Percentiles rank a stretch among this genome's conserved stretches.
These are phyloP conservation scores for Mallotus japonicus DNA, from an alignment of 441 rosid genomes.

Conservation along the genomic window DNA sequence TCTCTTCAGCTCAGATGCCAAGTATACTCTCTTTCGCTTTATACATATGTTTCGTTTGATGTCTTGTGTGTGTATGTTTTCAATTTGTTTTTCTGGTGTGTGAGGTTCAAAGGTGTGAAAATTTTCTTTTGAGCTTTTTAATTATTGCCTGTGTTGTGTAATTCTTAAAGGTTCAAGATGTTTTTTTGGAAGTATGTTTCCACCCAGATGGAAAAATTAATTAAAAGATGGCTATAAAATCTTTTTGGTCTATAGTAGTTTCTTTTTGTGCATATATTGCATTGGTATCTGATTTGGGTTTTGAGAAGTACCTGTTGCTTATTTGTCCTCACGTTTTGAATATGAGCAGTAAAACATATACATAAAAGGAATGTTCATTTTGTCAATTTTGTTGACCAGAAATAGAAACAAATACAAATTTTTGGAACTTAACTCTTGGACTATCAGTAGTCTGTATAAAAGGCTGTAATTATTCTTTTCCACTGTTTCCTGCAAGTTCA, in stretches of 20 bases:
- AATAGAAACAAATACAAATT: background rate
- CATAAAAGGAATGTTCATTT: too few species aligned
- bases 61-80: background rate
- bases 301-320: too few species aligned
- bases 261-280: background rate
- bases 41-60: background rate
- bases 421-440: background rate
- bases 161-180: background rate
- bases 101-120: background rate
- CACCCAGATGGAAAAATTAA: background rate
- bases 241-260: background rate
- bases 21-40: slow-evolving; percentile 38
- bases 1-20: slow-evolving; percentile 55
- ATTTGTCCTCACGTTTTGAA: too few species aligned
- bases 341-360: too few species aligned
- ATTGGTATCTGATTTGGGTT: slow-evolving; percentile 6
- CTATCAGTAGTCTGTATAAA: background rate
- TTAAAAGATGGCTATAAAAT: background rate
- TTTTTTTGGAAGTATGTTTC: background rate
- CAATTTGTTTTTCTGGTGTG: slow-evolving; percentile 1
- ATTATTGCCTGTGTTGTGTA: slow-evolving; percentile 15
- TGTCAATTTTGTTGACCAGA: background rate
- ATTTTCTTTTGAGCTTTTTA: background rate
- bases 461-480: background rate
- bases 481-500: background rate